Evolutionary conservation across 768 basidiomycete species (phyloP).

Genomic region (Hydnomerulius pinastri): DNA sequence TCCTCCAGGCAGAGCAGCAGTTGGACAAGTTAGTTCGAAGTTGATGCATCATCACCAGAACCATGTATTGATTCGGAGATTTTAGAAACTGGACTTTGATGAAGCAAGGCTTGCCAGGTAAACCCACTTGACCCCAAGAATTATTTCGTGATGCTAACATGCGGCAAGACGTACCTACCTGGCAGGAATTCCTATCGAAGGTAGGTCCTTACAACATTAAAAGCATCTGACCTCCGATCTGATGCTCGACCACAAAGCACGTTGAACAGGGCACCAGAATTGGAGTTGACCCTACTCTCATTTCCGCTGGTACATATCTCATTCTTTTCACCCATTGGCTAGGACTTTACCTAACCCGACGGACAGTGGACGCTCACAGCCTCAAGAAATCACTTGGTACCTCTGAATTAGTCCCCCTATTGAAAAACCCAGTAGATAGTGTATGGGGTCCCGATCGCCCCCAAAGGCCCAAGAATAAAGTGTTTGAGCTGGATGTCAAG

Average conservation of each 20-base stretch:
- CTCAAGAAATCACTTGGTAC: conserved; percentile 58
- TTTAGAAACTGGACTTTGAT: conserved; percentile 88
- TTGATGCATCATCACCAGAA: background rate
- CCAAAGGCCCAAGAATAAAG: conserved; percentile 59
- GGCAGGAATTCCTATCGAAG: conserved; percentile 85
- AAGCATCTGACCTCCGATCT: background rate
- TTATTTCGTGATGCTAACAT: conserved; percentile 14
- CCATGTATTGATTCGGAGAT: conserved; percentile 2
- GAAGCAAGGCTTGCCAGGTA: conserved; percentile 87
- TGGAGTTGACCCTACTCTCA: conserved; percentile 81
- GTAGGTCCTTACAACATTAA: conserved; percentile 32
- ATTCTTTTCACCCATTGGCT: conserved; percentile 16
- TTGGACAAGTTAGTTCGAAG: conserved; percentile 64
- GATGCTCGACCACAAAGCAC: conserved; percentile 42
- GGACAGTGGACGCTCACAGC: conserved; percentile 62
- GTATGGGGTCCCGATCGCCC: conserved; percentile 77
- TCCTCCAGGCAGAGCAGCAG: conserved; percentile 89
- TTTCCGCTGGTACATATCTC: conserved; percentile 57
- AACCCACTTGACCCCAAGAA: background rate
- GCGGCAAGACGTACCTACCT: conserved; percentile 74
- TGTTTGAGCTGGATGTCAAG: conserved; percentile 71
- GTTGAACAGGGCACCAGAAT: conserved; percentile 63
- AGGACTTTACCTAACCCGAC: background rate
- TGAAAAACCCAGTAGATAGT: conserved; percentile 73
- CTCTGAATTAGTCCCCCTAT: conserved; percentile 68